Evolutionary conservation across 805 yeast species (phyloP).

Genomic region (Yueomyces sp.): DNA sequence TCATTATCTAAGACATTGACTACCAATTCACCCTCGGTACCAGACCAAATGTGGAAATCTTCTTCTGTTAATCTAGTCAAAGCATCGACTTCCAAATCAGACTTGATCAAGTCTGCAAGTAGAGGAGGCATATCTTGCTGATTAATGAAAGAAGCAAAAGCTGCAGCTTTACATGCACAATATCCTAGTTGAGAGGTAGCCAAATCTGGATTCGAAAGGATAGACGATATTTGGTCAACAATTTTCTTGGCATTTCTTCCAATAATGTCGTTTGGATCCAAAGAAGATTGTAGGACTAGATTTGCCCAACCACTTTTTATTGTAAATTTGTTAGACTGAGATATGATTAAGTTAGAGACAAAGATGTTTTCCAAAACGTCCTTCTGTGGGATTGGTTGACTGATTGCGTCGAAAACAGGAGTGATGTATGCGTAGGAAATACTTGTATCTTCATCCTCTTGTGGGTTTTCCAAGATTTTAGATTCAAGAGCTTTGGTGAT

Average conservation of each 20-base stretch:
- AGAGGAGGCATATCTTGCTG: slow-evolving; percentile 44
- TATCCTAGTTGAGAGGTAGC: slow-evolving; percentile 23
- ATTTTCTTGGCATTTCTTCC: slow-evolving; percentile 14
- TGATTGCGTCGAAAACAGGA: slow-evolving; percentile 27
- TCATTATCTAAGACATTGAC: slow-evolving; percentile 42
- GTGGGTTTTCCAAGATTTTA: slow-evolving; percentile 8
- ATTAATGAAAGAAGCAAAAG: slow-evolving; percentile 40
- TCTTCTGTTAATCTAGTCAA: slow-evolving; percentile 32
- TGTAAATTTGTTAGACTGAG: slow-evolving; percentile 31
- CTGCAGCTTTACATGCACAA: slow-evolving; percentile 38
- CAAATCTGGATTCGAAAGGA: slow-evolving; percentile 8
- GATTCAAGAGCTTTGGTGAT: slow-evolving; percentile 30
- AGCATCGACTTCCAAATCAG: slow-evolving; percentile 28
- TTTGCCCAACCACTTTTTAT: slow-evolving; percentile 64
- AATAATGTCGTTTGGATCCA: slow-evolving; percentile 56
- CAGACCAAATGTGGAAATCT: slow-evolving; percentile 52
- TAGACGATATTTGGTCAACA: slow-evolving; percentile 8
- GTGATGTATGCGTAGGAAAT: slow-evolving; percentile 20
- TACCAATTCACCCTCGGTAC: slow-evolving; percentile 57
- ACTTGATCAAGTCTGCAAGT: slow-evolving; percentile 29
- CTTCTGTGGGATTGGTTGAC: slow-evolving; percentile 19
- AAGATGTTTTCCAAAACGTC: slow-evolving; percentile 23
- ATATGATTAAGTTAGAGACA: slow-evolving; percentile 28
- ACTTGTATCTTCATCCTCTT: slow-evolving; percentile 11
- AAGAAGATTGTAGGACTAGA: slow-evolving; percentile 40